Evolutionary conservation across 352 stramenopile genomes (phyloP), one percentile per base, ranked within the genome.

Genomic region (Phytopythium kandeliae): DNA sequence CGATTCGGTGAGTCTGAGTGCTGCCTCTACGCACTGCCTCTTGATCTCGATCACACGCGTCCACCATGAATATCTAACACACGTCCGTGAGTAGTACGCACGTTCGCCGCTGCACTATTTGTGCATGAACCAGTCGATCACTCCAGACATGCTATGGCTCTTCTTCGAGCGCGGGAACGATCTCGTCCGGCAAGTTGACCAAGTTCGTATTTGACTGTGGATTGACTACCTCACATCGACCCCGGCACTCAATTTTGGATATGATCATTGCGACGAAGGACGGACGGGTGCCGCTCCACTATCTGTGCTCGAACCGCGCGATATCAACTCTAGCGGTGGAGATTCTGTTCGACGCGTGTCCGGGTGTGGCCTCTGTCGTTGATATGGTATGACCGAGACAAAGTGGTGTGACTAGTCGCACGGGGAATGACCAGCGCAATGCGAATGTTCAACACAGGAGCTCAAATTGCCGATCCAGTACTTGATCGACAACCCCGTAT

Each of bases 401-500:
- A 13, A 38, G 2, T 24, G 3, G 19, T 35, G 17, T 35, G 3
- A 22, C 6, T 31, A 24, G 12, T 5, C 11, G 22, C 5, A 15
- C 21, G 47, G 22, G 5, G 41, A 17, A 7, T 61, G 21, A 16
- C 41, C 9, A 38, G 12, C 43, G 17, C 11, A 8, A 19, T 1
- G 12, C 0, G 3, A 8, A 2, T 38, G 11, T 22, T 8, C 8
- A 30, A 22, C 11, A 22, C 35, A 90, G 70, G 76, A 86, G 37
- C 65, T 88, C 49, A 81, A 78, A 26, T 57, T 90, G 12, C 76
- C 79, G 0, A 73, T 88, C 19, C 79, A 90, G 53, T 88, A 88
- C 19, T 62, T 90, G 31, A 77, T 76, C 5, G 76, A 88, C 43
- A 90, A 90, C 28, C 55, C 72, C 7, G 54, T 69, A 7, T 75